These are phyloP conservation scores for Trametopsis cervina DNA, from an alignment of 768 basidiomycete species.

Conservation along the genomic window DNA sequence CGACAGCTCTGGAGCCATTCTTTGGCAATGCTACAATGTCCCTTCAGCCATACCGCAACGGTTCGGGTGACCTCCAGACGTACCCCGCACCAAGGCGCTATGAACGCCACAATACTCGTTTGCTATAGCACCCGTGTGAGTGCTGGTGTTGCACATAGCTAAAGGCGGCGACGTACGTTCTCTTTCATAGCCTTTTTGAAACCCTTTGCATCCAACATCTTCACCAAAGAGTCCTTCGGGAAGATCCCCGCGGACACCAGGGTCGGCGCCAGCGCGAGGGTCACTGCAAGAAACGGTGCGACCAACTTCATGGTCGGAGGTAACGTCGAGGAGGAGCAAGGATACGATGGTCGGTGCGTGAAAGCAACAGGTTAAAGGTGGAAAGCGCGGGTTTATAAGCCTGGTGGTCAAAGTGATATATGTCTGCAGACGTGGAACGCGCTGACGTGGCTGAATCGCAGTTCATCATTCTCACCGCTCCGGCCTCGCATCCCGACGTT, in stretches of 20 bases:
- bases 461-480: conserved; percentile 15
- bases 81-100: conserved; percentile 93
- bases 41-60: background rate
- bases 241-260: conserved; percentile 46
- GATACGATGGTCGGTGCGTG: background rate
- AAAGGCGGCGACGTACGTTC: conserved; percentile 47
- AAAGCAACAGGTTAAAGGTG: background rate
- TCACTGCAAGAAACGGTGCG: conserved; percentile 28
- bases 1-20: conserved; percentile 77
- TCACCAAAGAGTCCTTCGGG: conserved; percentile 42
- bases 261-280: conserved; percentile 35
- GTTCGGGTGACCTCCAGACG: conserved; percentile 21
- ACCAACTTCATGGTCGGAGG: conserved; percentile 27
- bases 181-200: conserved; percentile 69
- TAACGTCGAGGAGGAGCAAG: conserved; percentile 2
- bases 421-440: conserved; percentile 1
- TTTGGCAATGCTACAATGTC: conserved; percentile 68
- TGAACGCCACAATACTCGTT: conserved; percentile 80
- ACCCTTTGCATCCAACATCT: conserved; percentile 61
- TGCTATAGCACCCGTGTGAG: conserved; percentile 33
- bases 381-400: no score
- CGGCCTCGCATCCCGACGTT: conserved; percentile 13
- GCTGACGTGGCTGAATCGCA: conserved; percentile 22
- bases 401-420: conserved; percentile 21
- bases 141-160: background rate